phyloP scores from a whole-genome alignment of 129 eudicot species.

The Rutidosis leptorrhynchoides region DNA sequence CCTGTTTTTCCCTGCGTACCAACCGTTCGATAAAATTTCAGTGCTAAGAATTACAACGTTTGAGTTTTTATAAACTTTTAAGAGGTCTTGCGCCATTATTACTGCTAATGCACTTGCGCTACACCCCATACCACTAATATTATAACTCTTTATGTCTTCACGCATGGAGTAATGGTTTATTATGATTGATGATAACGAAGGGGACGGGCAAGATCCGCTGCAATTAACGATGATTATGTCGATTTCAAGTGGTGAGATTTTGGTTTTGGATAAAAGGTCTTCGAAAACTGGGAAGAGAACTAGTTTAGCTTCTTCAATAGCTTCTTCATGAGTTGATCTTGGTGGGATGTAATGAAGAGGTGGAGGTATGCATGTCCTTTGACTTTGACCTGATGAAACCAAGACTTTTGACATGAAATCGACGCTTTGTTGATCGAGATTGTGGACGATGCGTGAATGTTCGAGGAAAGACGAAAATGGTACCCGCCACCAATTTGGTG shows the following conservation, averaged over 20 bases:
- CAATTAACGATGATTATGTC: conserved; percentile 75
- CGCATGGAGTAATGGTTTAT: conserved; percentile 49
- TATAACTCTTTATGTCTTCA: conserved; percentile 59
- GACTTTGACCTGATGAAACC: conserved; percentile 59
- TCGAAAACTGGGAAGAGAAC: conserved; percentile 58
- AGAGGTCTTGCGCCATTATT: conserved; percentile 50
- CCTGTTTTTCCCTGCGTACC: conserved; percentile 71
- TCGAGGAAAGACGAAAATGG: conserved; percentile 62
- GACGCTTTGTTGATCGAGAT: conserved; percentile 44
- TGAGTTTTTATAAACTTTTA: conserved; percentile 43
- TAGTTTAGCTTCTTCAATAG: conserved; percentile 48
- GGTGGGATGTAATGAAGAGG: conserved; percentile 66
- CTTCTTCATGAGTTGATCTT: conserved; percentile 40
- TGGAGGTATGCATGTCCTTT: conserved; percentile 57
- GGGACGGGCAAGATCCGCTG: conserved; percentile 66
- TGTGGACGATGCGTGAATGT: conserved; percentile 43
- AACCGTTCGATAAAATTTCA: conserved; percentile 68
- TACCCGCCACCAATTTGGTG: conserved; percentile 67
- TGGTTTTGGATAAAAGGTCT: conserved; percentile 55
- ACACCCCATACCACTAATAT: conserved; percentile 84
- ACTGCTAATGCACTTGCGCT: conserved; percentile 71
- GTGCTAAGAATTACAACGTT: conserved; percentile 70
- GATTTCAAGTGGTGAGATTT: conserved; percentile 39
- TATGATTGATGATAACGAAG: conserved; percentile 55
- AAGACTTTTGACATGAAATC: conserved; percentile 56